These are phyloP conservation scores for Mycena capillaripes DNA, from an alignment of 768 basidiomycete genomes.

Conservation along the genomic window DNA sequence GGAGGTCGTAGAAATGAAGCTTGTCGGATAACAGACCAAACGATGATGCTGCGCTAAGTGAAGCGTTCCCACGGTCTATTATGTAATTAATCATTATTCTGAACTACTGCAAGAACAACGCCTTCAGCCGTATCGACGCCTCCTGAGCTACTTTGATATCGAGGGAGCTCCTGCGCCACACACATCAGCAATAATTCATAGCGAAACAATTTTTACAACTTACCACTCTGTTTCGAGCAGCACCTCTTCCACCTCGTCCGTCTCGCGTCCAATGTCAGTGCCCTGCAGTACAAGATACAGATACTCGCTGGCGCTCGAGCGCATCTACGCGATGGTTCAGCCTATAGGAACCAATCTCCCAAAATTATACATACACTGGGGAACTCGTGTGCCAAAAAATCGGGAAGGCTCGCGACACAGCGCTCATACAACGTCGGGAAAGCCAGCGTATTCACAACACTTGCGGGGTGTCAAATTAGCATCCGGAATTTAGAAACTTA, in stretches of 20 bases:
- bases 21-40: not conserved
- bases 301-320: conserved; percentile 86
- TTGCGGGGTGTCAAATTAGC: conserved; percentile 47
- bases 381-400: conserved; percentile 84
- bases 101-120: conserved; percentile 48
- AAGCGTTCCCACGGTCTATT: conserved; percentile 29
- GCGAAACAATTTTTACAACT: conserved; percentile 34
- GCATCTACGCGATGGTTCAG: conserved; percentile 63
- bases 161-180: conserved; percentile 29
- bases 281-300: conserved; percentile 85
- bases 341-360: conserved; percentile 19
- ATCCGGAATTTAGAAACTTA: not conserved
- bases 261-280: conserved; percentile 74
- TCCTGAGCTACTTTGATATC: conserved; percentile 54
- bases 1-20: conserved; percentile 14
- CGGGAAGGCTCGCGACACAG: conserved; percentile 59
- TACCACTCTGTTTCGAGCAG: conserved; percentile 90
- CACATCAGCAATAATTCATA: not conserved
- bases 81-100: not conserved
- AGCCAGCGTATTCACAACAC: conserved; percentile 75
- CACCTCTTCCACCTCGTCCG: conserved; percentile 75
- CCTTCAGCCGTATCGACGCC: conserved; percentile 57
- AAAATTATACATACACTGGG: conserved; percentile 71
- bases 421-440: conserved; percentile 61
- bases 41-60: not conserved